Conservation (phyloP, 805 yeast species). For the Metschnikowia gelsemii region DNA sequence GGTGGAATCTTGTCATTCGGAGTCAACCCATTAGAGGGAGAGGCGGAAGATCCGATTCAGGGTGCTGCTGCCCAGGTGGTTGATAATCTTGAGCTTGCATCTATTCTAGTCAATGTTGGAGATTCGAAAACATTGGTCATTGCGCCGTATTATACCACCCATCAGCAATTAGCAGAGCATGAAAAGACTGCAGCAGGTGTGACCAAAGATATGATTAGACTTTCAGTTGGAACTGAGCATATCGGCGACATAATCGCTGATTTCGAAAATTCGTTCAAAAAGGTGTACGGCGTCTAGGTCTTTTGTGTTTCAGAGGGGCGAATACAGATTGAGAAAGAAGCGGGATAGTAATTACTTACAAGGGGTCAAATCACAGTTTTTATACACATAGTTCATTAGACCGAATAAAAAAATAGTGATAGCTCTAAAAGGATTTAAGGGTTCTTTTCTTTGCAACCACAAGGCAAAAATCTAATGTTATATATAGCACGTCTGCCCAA, state of each 20-base stretch:
- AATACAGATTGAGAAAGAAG: too few relatives aligned
- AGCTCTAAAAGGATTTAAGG: too few relatives aligned
- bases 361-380: too few relatives aligned
- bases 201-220: slow-evolving; percentile 82
- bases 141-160: slow-evolving; percentile 95
- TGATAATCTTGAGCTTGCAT: slow-evolving; percentile 78
- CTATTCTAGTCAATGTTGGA: slow-evolving; percentile 95
- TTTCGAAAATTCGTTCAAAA: slow-evolving; percentile 71
- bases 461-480: too few relatives aligned
- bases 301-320: too few relatives aligned
- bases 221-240: slow-evolving; percentile 24
- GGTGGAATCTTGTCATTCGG: slow-evolving; percentile 92
- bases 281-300: slow-evolving; percentile 44
- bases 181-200: slow-evolving; percentile 87
- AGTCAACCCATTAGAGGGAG: slow-evolving; percentile 57
- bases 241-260: slow-evolving; percentile 25
- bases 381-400: too few relatives aligned
- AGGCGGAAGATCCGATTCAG: slow-evolving; percentile 58
- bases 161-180: slow-evolving; percentile 80
- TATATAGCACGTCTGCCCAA: too few relatives aligned
- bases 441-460: too few relatives aligned
- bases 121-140: slow-evolving; percentile 93
- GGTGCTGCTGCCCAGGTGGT: slow-evolving; percentile 83
- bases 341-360: too few relatives aligned
- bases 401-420: too few relatives aligned